Evolutionary conservation across 1,284 basidiomycete species (phyloP).

Genomic region (Mycosarcoma mackinlayi): DNA sequence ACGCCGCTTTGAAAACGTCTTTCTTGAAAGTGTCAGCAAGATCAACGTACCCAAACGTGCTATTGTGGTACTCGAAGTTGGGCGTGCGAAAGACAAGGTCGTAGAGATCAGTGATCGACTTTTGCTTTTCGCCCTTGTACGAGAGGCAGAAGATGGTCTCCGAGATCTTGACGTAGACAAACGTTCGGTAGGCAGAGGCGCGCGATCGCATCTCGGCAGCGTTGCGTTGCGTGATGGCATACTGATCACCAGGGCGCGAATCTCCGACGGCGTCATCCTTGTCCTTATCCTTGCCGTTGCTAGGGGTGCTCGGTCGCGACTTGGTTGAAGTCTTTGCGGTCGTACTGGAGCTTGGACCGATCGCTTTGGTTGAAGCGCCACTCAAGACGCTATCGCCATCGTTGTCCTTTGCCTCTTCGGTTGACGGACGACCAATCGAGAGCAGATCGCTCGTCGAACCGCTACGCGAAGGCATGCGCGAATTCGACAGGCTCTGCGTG

Average conservation of each 20-base stretch:
- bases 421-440: slow-evolving; percentile 19
- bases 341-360: neutral
- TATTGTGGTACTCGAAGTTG: slow-evolving; percentile 81
- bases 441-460: slow-evolving; percentile 20
- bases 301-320: slow-evolving; percentile 28
- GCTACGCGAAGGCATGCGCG: slow-evolving; percentile 2
- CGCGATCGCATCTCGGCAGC: slow-evolving; percentile 70
- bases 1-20: slow-evolving; percentile 65
- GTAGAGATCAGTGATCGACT: slow-evolving; percentile 71
- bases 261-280: slow-evolving; percentile 15
- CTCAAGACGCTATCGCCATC: slow-evolving; percentile 16
- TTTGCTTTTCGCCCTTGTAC: slow-evolving; percentile 72
- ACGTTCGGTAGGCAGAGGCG: slow-evolving; percentile 74
- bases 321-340: slow-evolving; percentile 20
- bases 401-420: slow-evolving; percentile 32
- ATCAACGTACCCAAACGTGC: slow-evolving; percentile 77
- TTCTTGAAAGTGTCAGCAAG: slow-evolving; percentile 63
- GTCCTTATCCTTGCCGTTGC: slow-evolving; percentile 20
- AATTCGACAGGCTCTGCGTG: slow-evolving; percentile 12
- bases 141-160: slow-evolving; percentile 72
- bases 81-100: slow-evolving; percentile 73
- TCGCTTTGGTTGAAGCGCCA: slow-evolving; percentile 8
- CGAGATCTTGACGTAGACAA: slow-evolving; percentile 81
- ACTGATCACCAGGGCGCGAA: slow-evolving; percentile 30
- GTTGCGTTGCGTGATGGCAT: slow-evolving; percentile 51